phyloP scores from a whole-genome alignment of 805 yeast species.

The Saturnispora gosingensis region DNA sequence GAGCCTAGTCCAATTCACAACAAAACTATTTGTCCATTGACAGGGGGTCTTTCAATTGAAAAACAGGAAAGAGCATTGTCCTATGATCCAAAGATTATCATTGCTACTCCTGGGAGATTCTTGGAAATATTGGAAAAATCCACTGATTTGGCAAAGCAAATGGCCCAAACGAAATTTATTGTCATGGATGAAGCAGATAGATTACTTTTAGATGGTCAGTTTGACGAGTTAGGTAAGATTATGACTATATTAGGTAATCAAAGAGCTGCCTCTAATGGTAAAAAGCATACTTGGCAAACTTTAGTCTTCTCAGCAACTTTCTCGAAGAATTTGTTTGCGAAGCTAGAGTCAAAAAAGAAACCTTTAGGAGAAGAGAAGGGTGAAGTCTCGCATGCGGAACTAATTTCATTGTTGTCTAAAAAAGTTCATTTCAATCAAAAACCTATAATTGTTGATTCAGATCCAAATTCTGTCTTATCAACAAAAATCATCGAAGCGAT shows the following conservation, averaged over 20 bases:
- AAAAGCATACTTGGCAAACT: constrained; percentile 56
- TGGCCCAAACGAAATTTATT: constrained; percentile 39
- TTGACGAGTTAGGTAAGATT: constrained; percentile 81
- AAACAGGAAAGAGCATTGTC: constrained; percentile 78
- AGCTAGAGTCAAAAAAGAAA: constrained; percentile 41
- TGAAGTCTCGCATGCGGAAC: constrained; percentile 41
- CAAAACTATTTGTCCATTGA: constrained; percentile 61
- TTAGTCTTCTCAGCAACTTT: constrained; percentile 94
- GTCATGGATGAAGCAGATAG: constrained; percentile 97
- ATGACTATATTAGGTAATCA: constrained; percentile 50
- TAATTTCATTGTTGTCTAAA: constrained; percentile 52
- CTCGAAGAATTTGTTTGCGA: constrained; percentile 70
- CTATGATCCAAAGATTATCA: constrained; percentile 69
- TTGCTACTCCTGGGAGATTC: constrained; percentile 94
- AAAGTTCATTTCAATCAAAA: constrained; percentile 61
- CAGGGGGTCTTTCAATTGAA: constrained; percentile 93
- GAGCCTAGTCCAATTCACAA: constrained; percentile 36
- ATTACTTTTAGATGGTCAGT: constrained; percentile 89
- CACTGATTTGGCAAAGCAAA: constrained; percentile 33
- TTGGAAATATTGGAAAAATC: constrained; percentile 68
- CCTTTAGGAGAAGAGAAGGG: constrained; percentile 26
- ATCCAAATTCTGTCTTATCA: constrained; percentile 76
- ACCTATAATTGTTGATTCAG: constrained; percentile 73
- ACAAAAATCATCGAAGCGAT: constrained; percentile 71
- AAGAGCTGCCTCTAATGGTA: constrained; percentile 31